Evolutionary conservation across 352 stramenopile genomes (phyloP).

Genomic region (Globisporangium polare): DNA sequence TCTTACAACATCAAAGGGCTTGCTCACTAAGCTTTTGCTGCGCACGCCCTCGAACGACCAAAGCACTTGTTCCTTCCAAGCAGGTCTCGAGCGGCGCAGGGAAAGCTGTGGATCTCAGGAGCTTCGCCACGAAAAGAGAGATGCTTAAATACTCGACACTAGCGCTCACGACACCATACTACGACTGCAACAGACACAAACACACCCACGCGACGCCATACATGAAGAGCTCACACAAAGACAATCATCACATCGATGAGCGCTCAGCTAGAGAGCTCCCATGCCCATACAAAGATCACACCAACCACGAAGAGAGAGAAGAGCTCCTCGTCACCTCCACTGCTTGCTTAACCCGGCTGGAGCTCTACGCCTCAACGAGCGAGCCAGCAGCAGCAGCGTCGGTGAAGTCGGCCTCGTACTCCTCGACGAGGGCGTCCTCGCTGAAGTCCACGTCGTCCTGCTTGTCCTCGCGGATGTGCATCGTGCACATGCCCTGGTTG

Average conservation of each 20-base stretch:
- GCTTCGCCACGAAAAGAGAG: slow-evolving; percentile 1
- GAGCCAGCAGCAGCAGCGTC: slow-evolving; percentile 2
- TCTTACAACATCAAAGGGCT: slow-evolving; percentile 8
- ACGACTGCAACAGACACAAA: neutral
- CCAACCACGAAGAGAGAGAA: neutral
- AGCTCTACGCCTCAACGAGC: slow-evolving; percentile 1
- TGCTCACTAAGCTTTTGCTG: neutral
- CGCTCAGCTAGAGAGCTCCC: neutral
- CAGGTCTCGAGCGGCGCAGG: neutral
- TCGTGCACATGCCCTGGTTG: slow-evolving; percentile 88
- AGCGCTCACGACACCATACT: neutral
- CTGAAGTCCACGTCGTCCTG: slow-evolving; percentile 25
- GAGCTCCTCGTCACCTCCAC: neutral
- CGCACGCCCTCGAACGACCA: neutral
- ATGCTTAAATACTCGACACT: slow-evolving; percentile 21
- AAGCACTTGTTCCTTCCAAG: slow-evolving; percentile 12
- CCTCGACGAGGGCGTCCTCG: slow-evolving; percentile 8
- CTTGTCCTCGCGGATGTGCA: slow-evolving; percentile 87
- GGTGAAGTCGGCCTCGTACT: slow-evolving; percentile 1
- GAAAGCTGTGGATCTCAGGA: neutral
- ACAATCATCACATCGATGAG: neutral
- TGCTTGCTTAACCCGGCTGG: neutral
- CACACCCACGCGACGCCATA: neutral
- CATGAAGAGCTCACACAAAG: neutral
- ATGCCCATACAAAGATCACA: neutral